Evolutionary conservation across 305 asterid species (phyloP).

Genomic region (Fraxinus paxiana): DNA sequence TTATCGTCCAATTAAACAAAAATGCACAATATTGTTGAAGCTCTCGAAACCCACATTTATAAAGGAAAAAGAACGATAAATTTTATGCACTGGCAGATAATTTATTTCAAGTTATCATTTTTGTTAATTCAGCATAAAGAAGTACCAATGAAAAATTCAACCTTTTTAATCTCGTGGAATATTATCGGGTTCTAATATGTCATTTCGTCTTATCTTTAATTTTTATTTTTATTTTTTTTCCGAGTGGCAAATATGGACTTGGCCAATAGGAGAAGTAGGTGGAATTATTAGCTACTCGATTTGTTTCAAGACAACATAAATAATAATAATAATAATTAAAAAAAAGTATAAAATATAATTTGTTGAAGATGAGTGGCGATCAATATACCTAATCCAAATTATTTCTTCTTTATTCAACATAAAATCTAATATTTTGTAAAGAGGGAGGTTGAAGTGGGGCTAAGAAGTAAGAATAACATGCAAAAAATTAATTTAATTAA

Average conservation of each 20-base stretch:
- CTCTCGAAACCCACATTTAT: background rate
- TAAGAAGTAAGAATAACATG: background rate
- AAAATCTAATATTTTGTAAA: constrained; percentile 17
- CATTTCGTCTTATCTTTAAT: background rate
- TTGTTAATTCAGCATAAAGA: background rate
- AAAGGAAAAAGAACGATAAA: background rate
- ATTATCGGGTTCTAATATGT: background rate
- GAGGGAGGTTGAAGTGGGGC: constrained; percentile 26
- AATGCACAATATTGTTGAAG: background rate
- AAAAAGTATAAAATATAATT: background rate
- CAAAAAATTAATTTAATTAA: background rate
- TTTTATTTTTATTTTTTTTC: background rate
- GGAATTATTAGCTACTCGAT: background rate
- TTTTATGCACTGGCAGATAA: background rate
- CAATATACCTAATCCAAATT: constrained; percentile 33
- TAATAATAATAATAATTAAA: background rate
- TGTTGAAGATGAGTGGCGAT: constrained; percentile 1
- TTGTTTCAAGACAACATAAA: constrained; percentile 22
- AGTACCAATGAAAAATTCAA: background rate
- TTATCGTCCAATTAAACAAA: background rate
- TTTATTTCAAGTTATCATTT: background rate
- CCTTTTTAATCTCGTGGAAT: background rate
- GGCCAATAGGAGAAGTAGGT: background rate
- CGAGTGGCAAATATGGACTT: background rate
- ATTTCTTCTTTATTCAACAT: constrained; percentile 19